phyloP scores from a whole-genome alignment of 192 early-diverging fungal species.

The Backusella circina region DNA sequence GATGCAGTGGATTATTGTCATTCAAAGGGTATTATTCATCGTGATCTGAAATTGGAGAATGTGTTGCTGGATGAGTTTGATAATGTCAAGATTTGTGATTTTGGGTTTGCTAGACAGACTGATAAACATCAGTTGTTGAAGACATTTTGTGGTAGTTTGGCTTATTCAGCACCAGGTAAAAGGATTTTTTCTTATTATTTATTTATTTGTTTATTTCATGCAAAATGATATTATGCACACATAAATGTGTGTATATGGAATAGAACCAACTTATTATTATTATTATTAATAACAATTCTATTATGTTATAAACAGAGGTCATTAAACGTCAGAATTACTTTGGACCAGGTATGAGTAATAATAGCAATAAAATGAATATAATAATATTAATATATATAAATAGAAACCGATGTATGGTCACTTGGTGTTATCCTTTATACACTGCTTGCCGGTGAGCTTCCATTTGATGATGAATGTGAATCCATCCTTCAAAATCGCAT shows the following conservation, averaged over 20 bases:
- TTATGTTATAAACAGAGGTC: constrained; percentile 51
- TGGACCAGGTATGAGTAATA: constrained; percentile 56
- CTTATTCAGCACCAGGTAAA: constrained; percentile 76
- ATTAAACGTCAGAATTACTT: constrained; percentile 71
- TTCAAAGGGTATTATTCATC: constrained; percentile 47
- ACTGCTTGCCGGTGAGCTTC: constrained; percentile 74
- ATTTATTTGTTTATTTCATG: neutral
- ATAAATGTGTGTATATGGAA: neutral
- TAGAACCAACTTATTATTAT: neutral
- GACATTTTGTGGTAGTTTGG: constrained; percentile 62
- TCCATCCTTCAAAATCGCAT: constrained; percentile 64
- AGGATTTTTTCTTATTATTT: neutral
- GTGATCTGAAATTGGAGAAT: constrained; percentile 61
- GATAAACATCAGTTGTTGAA: constrained; percentile 57
- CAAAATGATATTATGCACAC: neutral
- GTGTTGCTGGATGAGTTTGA: constrained; percentile 51
- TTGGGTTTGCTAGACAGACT: constrained; percentile 65
- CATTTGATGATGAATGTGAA: constrained; percentile 83
- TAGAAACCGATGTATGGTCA: constrained; percentile 88
- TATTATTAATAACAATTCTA: neutral
- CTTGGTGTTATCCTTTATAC: constrained; percentile 91
- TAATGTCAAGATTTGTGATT: constrained; percentile 62
- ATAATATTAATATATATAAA: neutral
- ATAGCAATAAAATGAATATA: neutral
- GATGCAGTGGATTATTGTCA: constrained; percentile 51